Evolutionary conservation across 345 rosid species (phyloP).

Genomic region (Lepidium africanum): DNA sequence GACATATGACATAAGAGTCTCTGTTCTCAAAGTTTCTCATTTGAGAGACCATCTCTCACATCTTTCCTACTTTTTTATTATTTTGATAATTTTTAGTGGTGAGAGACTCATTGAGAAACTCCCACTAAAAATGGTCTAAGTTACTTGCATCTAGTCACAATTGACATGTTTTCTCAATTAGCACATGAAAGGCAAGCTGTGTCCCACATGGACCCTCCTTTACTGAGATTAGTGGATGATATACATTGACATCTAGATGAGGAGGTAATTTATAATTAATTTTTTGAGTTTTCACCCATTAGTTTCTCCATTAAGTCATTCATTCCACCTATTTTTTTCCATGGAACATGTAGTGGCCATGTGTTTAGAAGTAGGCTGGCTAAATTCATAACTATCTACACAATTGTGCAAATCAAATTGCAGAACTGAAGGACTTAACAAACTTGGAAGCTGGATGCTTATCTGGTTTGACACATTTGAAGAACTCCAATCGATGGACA

Average conservation of each 20-base stretch:
- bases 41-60: no score
- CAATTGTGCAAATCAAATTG: slow-evolving; percentile 44
- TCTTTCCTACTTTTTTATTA: no score
- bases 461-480: no score
- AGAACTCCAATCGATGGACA: slow-evolving; percentile 55
- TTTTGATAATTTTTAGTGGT: no score
- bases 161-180: slow-evolving; percentile 52
- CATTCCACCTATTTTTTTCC: slow-evolving; percentile 44
- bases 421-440: slow-evolving; percentile 51
- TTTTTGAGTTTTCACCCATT: slow-evolving; percentile 50
- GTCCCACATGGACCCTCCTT: slow-evolving; percentile 54
- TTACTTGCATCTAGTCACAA: slow-evolving; percentile 39
- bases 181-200: slow-evolving; percentile 37
- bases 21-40: no score
- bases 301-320: slow-evolving; percentile 53
- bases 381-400: slow-evolving; percentile 46
- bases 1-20: no score
- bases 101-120: no score
- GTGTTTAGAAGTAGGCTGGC: slow-evolving; percentile 38
- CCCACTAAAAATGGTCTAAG: no score
- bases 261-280: slow-evolving; percentile 40
- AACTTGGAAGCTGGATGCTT: slow-evolving; percentile 68
- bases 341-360: slow-evolving; percentile 37
- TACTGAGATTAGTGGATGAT: slow-evolving; percentile 34
- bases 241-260: slow-evolving; percentile 34